Percentiles rank a stretch among this genome's conserved stretches.
Conservation (phyloP, 169 alveolate genomes). For the Pseudocohnilembus persalinus region DNA sequence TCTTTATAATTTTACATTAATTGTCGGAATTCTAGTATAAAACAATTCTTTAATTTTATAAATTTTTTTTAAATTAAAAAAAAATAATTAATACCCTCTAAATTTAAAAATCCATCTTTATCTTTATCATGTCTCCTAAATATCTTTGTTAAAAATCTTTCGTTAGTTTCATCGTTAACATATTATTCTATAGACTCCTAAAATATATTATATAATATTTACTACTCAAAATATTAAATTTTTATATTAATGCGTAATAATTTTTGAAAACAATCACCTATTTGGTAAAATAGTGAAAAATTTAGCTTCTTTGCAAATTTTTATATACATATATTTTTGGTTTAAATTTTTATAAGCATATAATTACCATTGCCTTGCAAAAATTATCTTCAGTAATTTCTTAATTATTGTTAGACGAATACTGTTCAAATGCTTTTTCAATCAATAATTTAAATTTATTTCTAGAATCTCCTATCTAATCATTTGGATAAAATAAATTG, state of each 20-base stretch:
- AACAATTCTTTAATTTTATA: background rate
- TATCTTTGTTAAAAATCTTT: slow-evolving; percentile 39
- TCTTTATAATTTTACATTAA: slow-evolving; percentile 47
- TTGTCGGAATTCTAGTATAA: slow-evolving; percentile 17
- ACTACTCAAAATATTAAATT: too few relatives aligned
- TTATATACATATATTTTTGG: slow-evolving; percentile 21
- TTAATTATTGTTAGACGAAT: slow-evolving; percentile 36
- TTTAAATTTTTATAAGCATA: slow-evolving; percentile 5
- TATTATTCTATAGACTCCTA: slow-evolving; percentile 41
- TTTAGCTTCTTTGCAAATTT: slow-evolving; percentile 1
- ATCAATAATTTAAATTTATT: slow-evolving; percentile 41
- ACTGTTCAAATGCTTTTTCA: slow-evolving; percentile 41
- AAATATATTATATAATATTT: background rate
- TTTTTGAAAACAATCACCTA: too few relatives aligned
- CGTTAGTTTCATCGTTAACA: slow-evolving; percentile 47
- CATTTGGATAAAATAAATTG: slow-evolving; percentile 47
- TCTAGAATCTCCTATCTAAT: slow-evolving; percentile 48
- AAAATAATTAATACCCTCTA: slow-evolving; percentile 15
- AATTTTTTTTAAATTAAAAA: background rate
- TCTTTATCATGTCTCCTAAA: slow-evolving; percentile 37
- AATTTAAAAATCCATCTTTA: slow-evolving; percentile 35
- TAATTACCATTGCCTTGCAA: slow-evolving; percentile 42
- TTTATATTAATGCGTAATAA: too few relatives aligned
- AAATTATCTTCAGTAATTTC: slow-evolving; percentile 41
- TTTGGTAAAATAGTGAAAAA: too few relatives aligned